Conservation (phyloP, 1,139 yeast species). For the Candida albicans region DNA sequence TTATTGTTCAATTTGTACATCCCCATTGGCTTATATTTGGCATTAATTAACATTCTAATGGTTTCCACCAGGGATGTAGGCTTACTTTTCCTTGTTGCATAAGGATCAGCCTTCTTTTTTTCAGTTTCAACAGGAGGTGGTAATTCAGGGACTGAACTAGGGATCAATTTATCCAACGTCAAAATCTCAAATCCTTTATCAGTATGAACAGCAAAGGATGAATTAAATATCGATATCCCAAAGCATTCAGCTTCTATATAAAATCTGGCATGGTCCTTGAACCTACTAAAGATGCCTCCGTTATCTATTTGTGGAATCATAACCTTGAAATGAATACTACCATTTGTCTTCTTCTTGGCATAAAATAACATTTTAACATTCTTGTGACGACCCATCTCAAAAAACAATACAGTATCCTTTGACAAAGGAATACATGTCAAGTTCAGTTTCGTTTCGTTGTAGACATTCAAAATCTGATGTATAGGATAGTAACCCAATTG, state of each 20-base stretch:
- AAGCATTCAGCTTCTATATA: constrained; percentile 53
- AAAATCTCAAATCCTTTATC: constrained; percentile 68
- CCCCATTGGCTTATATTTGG: constrained; percentile 54
- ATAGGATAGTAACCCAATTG: constrained; percentile 63
- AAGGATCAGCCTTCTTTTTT: constrained; percentile 25
- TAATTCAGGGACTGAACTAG: constrained; percentile 53
- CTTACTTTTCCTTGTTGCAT: constrained; percentile 23
- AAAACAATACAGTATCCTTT: constrained; percentile 46
- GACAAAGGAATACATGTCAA: constrained; percentile 37
- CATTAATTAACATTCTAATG: constrained; percentile 35
- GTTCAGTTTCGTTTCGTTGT: constrained; percentile 33
- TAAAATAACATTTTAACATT: constrained; percentile 57
- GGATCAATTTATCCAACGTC: constrained; percentile 57
- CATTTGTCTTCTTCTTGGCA: constrained; percentile 51
- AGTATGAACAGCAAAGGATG: constrained; percentile 66
- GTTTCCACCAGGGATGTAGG: constrained; percentile 27
- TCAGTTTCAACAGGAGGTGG: constrained; percentile 16
- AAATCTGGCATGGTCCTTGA: constrained; percentile 51
- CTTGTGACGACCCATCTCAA: constrained; percentile 61
- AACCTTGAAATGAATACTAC: constrained; percentile 52
- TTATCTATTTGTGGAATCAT: constrained; percentile 51
- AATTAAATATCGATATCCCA: constrained; percentile 58
- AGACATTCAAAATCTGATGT: constrained; percentile 41
- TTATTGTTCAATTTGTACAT: constrained; percentile 60
- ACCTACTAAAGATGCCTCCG: constrained; percentile 49